These are phyloP conservation scores for Polychytrium aggregatum DNA, from an alignment of 192 early-diverging fungal genomes.

Conservation along the genomic window DNA sequence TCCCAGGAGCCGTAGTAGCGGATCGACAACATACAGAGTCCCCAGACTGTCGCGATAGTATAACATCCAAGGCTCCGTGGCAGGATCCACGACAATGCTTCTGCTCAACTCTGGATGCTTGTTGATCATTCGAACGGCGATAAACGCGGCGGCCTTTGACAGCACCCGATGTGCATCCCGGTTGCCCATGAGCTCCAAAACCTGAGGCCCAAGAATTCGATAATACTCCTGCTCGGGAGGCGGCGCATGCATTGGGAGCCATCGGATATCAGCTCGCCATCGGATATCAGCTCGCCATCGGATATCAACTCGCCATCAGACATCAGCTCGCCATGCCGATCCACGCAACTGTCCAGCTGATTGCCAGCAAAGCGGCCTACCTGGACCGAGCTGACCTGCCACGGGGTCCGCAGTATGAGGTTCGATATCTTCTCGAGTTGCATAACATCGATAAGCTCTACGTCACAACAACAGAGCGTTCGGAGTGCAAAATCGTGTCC, in stretches of 20 bases:
- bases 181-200: conserved; percentile 11
- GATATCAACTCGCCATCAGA: not conserved
- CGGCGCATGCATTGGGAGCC: too few relatives aligned
- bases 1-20: too few relatives aligned
- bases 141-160: conserved; percentile 30
- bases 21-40: too few relatives aligned
- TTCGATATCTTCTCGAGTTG: conserved; percentile 47
- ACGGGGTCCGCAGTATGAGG: conserved; percentile 45
- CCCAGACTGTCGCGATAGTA: too few relatives aligned
- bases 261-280: too few relatives aligned
- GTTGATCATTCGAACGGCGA: conserved; percentile 33
- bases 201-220: conserved; percentile 33
- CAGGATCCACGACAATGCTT: too few relatives aligned
- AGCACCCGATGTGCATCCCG: not conserved
- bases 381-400: conserved; percentile 44
- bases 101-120: conserved; percentile 33
- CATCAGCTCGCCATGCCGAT: not conserved
- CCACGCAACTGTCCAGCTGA: not conserved
- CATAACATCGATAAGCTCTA: conserved; percentile 28
- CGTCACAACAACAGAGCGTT: too few relatives aligned
- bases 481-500: too few relatives aligned
- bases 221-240: conserved; percentile 33
- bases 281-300: too few relatives aligned
- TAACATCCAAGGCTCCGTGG: too few relatives aligned
- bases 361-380: conserved; percentile 10